Base-by-base conservation (phyloP, 2,329 filamentous ascomycete species). In the Diaporthe sp. region DNA sequence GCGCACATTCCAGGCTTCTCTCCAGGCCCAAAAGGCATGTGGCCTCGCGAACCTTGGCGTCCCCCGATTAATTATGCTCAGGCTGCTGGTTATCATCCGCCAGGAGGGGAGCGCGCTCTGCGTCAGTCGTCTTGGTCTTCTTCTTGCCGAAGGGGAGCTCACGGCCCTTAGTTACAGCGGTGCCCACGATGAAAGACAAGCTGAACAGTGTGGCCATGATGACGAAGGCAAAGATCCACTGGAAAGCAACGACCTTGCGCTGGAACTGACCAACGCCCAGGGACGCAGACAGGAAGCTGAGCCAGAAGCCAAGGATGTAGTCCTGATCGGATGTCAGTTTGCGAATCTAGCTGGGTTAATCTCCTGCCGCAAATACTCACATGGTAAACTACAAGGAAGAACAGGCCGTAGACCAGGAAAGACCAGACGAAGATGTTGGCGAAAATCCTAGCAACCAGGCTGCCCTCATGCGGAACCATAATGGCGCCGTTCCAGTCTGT, bases 171-270 rank as follows among this genome's bases (percentile, higher is more conserved):
- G 92, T 87, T 30, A 89, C 89, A 0, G 93, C 93, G 45, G 94
- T 83, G 3, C 90, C 92, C 70, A 95, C 86, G 22, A 89, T 83
- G 3, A 94, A 79, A 1, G 93, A 95, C 25, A 90, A 84, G 28
- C 95, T 82, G 82, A 97, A 93, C 71, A 97, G 89, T 35, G 94
- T 82, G 0, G 88, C 90, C 88, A 96, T 95, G 82, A 97, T 95
- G 76, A 91, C 87, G 80, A 97, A 97, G 45, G 95, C 94, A 82
- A 97, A 97, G 84, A 97, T 96, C 95, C 95, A 97, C 85, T 98
- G 95, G 77, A 97, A 87, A 9, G 94, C 94, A 78, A 97, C 87
- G 75, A 92, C 83, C 82, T 95, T 91, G 79, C 89, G 88, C 68
- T 92, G 86, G 85, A 97, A 92, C 83, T 98, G 95, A 19, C 91